Base-by-base conservation (phyloP, 116 monocot species). In the Zostera marina region DNA sequence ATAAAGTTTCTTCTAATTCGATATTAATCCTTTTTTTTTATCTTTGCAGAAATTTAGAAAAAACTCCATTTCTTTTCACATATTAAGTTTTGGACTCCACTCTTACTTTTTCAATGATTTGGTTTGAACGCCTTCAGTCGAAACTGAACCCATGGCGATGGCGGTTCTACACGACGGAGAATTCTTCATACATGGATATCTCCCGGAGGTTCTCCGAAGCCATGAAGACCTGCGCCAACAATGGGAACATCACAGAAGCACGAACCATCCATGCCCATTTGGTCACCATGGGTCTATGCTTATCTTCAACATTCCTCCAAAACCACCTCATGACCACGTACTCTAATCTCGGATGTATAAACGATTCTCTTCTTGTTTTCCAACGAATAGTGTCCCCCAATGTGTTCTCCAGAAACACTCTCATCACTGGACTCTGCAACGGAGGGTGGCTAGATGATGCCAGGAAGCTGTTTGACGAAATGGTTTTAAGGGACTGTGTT, bases 401-500 rank as follows among this genome's bases (percentile, higher is more conserved):
- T 54, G 44, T 54, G 48, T 60, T 44, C 43, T 61, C 73, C 9
- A 69, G 68, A 69, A 77, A 77, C 58, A 66, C 44, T 15, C 49
- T 77, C 68, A 62, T 77, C 64, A 21, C 52, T 16, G 77, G 64
- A 19, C 56, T 65, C 19, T 59, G 62, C 44, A 58, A 46, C 2
- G n/a, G 22, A 5, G 72, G 69, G 3, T 58, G 53, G 17, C 9
- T 62, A 51, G 5, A 11, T 2, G 42, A 64, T 5, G 77, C 73
- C 6, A 49, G 64, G 48, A 13, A 23, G 14, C 1, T 73, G 65
- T 77, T 77, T 52, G 69, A 63, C 52, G 65, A 53, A 60, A 77
- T 77, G 77, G 61, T 69, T 39, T 23, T 65, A 5, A 68, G 63
- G 17, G 77, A 72, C 23, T 55, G 54, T 9, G 72, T 72, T 32